Base-by-base conservation (phyloP, 225 moss, liverwort and hornwort species). In the Polytrichum commune region DNA sequence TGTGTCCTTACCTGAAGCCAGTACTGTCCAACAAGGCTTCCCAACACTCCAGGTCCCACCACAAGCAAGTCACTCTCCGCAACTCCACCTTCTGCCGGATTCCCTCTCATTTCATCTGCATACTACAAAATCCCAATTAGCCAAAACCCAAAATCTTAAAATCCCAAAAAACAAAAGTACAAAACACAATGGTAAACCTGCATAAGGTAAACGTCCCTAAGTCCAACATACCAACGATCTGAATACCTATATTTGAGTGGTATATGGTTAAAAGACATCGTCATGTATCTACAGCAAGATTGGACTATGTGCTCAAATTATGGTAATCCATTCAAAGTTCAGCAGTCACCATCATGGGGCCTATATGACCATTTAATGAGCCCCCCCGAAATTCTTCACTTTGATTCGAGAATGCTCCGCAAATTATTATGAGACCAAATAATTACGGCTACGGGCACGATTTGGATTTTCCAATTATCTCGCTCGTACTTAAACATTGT, bases 41-140 rank as follows among this genome's bases (percentile, higher is more conserved):
- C 97, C 29, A 97, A 81, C 27, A 97, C 94, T 46, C 97, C 97
- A n/a, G 94, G 85, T 74, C 97, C 97, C 58, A 97, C 85, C 4
- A 97, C 84, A 74, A 97, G 73, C 65, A 97, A 84, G 30, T 82
- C 54, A 2, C 30, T 29, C 57, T 66, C 70, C 53, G 69, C 32
- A 30, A 73, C 75, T 75, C 66, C 54, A 56, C 46, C 46, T 46
- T 46, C 46, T 46, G 0, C 46, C 16, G 46, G 46, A 46, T 4
- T 46, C 46, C 46, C 46, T 46, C 16, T 46, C 30, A 22, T 33
- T 3, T 32, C n/a, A 35, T 16, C 66, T 66, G 46, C 66, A 46
- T 16, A 5, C 66, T 30, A 24, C n/a, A 66, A 24, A 20, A 66
- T 38, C 8, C 29, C 46, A 66, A 23, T 60, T 5, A 60, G 60